A percentile compares a stretch with the other conserved stretches of the same genome.
These are phyloP conservation scores for Aspergillus costaricaensis DNA, from an alignment of 2,329 filamentous ascomycete species.

Conservation along the genomic window DNA sequence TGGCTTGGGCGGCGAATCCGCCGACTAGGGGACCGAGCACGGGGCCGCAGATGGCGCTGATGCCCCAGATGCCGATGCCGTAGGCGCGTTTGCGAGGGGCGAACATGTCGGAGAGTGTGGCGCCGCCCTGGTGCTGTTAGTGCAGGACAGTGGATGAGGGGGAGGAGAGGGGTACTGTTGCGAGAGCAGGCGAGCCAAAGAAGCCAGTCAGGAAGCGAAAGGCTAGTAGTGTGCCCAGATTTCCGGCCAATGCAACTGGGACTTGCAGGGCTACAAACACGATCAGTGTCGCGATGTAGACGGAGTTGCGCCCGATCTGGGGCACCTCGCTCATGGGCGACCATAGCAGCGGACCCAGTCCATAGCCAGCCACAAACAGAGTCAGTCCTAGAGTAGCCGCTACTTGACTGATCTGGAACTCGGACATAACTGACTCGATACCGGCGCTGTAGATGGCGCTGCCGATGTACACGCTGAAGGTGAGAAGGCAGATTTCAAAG, in stretches of 20 bases:
- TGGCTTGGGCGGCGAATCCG: slow-evolving; percentile 58
- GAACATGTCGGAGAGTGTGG: slow-evolving; percentile 46
- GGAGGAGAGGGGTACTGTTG: slow-evolving; percentile 27
- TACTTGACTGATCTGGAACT: slow-evolving; percentile 41
- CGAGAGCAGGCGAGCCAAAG: slow-evolving; percentile 48
- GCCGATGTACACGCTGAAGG: slow-evolving; percentile 53
- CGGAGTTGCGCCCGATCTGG: slow-evolving; percentile 49
- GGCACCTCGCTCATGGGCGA: slow-evolving; percentile 52
- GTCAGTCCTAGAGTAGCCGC: slow-evolving; percentile 51
- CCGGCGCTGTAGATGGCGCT: slow-evolving; percentile 54
- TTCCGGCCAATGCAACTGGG: slow-evolving; percentile 47
- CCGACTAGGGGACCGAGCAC: slow-evolving; percentile 63
- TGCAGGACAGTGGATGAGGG: too few species aligned
- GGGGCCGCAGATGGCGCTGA: slow-evolving; percentile 45
- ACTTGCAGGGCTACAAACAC: slow-evolving; percentile 54
- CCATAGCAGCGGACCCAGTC: slow-evolving; percentile 49
- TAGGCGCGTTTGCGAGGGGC: slow-evolving; percentile 34
- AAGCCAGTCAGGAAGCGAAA: slow-evolving; percentile 56
- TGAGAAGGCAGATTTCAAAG: slow-evolving; percentile 51
- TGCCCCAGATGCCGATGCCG: slow-evolving; percentile 53
- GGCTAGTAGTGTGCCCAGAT: slow-evolving; percentile 53
- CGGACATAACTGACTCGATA: slow-evolving; percentile 38
- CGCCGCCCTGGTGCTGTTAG: slow-evolving; percentile 33
- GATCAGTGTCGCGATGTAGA: slow-evolving; percentile 51
- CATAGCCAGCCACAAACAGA: slow-evolving; percentile 54